phyloP scores from a whole-genome alignment of 2,329 filamentous ascomycete species.

The Chaetoscypha palmicola region DNA sequence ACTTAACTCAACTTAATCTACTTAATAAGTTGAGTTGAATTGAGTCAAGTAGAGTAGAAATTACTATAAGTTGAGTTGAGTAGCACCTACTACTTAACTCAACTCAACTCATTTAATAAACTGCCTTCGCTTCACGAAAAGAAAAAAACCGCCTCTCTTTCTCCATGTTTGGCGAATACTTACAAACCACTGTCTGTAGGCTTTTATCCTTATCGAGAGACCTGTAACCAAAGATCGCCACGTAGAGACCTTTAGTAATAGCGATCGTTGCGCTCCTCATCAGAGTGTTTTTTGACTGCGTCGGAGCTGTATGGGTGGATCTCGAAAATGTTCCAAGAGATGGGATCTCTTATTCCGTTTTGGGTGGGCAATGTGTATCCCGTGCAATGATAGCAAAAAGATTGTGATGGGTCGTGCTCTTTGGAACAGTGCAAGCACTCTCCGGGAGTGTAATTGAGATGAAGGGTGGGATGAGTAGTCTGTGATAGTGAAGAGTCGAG shows the following conservation, averaged over 20 bases:
- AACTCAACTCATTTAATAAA: no score
- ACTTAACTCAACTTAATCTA: no score
- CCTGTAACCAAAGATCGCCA: neutral
- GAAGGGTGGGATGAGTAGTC: neutral
- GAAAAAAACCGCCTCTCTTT: neutral
- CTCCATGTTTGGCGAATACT: neutral
- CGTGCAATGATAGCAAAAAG: neutral
- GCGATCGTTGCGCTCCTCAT: neutral
- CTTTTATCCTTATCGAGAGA: neutral
- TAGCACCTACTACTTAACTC: no score
- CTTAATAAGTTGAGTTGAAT: no score
- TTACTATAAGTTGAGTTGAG: no score
- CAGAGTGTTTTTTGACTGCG: neutral
- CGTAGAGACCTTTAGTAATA: neutral
- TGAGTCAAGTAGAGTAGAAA: no score
- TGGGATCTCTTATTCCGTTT: neutral
- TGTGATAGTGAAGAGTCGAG: neutral
- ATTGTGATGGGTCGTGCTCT: neutral
- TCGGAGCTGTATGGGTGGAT: neutral
- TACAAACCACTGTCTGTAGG: neutral
- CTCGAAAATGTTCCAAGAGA: neutral
- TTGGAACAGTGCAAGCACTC: neutral
- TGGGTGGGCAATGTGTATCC: neutral
- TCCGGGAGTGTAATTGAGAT: neutral
- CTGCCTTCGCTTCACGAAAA: neutral